Evolutionary conservation across 441 rosid species (phyloP), one percentile per base, ranked within the genome.

Genomic region (Corymbia calophylla): DNA sequence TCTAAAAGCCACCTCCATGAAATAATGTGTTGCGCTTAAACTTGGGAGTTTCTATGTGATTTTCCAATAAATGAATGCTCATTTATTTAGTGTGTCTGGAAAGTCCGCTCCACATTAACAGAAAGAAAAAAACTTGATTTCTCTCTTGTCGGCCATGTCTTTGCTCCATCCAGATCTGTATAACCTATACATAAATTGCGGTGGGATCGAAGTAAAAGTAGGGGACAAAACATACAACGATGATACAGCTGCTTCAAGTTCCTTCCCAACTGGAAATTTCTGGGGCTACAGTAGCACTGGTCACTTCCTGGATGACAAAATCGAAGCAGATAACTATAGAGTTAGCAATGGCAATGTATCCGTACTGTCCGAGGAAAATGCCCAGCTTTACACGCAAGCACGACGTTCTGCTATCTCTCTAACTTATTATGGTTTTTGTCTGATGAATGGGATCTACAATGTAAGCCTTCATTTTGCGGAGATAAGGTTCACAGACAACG

Each of bases 111-210:
- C 31, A 12, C 29, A 62, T 62, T 29, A 64, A 64, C 0, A 64
- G 4, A 64, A n/a, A n/a, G 70, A 64, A 64, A 18, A 64, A 64
- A 64, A 64, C 5, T 3, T 3, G 5, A 64, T 64, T n/a, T 64
- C 14, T 64, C 1, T 64, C 86, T 88, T 91, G 55, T 39, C 44
- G 53, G 23, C 77, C 86, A 44, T 44, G 77, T n/a, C 68, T 55
- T 21, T 15, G 55, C 31, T 88, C 66, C 77, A 89, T 86, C 19
- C 90, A 95, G 96, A 89, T 49, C 90, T 31, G 53, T 87, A 90
- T 44, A 92, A 90, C 80, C 94, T 95, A 87, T 87, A 90, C 87
- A 94, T 95, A 92, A 95, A 95, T 87, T 96, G 96, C n/a, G 97
- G 97, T 27, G 97, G 95, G 19, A 10, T 15, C 16, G 88, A 54